These are phyloP conservation scores for Hygrophoropsis aurantiaca DNA, from an alignment of 768 basidiomycete species.

Conservation along the genomic window DNA sequence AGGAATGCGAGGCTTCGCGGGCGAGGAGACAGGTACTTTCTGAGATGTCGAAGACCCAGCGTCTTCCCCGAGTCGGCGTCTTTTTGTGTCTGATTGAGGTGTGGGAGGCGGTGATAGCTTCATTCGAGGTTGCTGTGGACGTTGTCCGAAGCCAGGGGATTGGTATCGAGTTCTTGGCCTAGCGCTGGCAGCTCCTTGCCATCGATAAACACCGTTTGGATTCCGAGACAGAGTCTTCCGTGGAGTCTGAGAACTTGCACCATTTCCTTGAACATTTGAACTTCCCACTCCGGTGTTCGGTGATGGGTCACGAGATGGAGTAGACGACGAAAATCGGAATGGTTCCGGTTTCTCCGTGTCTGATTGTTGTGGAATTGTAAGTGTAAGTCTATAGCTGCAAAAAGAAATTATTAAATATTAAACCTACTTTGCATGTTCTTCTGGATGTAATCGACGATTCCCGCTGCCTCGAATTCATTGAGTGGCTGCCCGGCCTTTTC, in stretches of 20 bases:
- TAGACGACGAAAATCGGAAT: conserved; percentile 59
- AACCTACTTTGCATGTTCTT: conserved; percentile 47
- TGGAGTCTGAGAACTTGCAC: conserved; percentile 31
- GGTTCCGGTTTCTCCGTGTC: conserved; percentile 45
- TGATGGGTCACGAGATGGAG: conserved; percentile 30
- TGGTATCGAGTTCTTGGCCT: conserved; percentile 67
- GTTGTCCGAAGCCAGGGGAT: conserved; percentile 70
- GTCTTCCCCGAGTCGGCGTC: conserved; percentile 58
- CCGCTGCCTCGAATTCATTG: conserved; percentile 52
- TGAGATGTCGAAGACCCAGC: conserved; percentile 35
- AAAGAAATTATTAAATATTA: neutral
- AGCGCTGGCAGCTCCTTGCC: conserved; percentile 78
- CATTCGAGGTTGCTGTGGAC: conserved; percentile 46
- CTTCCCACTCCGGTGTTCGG: conserved; percentile 16
- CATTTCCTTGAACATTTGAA: neutral
- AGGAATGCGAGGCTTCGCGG: conserved; percentile 19
- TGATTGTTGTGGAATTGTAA: conserved; percentile 11
- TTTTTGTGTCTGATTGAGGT: conserved; percentile 52
- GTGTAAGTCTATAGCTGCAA: conserved; percentile 11
- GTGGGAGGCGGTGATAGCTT: conserved; percentile 40
- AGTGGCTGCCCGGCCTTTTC: conserved; percentile 48
- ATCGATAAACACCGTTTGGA: conserved; percentile 72
- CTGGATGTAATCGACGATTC: conserved; percentile 55
- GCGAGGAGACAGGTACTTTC: conserved; percentile 25
- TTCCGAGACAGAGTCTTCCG: conserved; percentile 62